Conservation (phyloP, 2,329 filamentous ascomycete species). For the Acephala macrosclerotiorum region DNA sequence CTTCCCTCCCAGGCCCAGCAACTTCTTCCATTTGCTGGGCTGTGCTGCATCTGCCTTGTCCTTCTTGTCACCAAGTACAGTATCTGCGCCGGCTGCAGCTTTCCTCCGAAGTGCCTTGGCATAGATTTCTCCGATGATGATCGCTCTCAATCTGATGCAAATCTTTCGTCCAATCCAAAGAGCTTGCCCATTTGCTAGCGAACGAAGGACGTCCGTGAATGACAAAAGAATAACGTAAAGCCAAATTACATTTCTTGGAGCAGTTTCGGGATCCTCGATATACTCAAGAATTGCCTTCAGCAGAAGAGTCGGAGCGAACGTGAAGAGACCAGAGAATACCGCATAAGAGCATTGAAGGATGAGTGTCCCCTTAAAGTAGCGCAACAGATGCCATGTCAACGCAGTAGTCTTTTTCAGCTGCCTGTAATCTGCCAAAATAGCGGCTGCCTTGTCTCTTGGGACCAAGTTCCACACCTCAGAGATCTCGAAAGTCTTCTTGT, state of each 20-base stretch:
- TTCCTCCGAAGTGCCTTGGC: conserved; percentile 93
- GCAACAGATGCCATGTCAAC: conserved; percentile 80
- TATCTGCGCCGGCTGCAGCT: conserved; percentile 80
- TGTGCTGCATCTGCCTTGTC: conserved; percentile 54
- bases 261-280: conserved; percentile 80
- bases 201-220: conserved; percentile 80
- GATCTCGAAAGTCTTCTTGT: conserved; percentile 83
- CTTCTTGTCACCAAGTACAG: conserved; percentile 67
- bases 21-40: conserved; percentile 53
- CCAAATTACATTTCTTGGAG: conserved; percentile 90
- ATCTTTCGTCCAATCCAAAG: conserved; percentile 95
- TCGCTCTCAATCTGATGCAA: conserved; percentile 89
- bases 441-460: conserved; percentile 85
- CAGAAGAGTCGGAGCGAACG: conserved; percentile 89
- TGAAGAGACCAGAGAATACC: conserved; percentile 79
- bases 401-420: conserved; percentile 83
- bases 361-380: conserved; percentile 82
- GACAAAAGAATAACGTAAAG: conserved; percentile 93
- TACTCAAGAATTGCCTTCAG: conserved; percentile 93
- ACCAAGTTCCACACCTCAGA: conserved; percentile 90
- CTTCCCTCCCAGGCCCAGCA: conserved; percentile 59
- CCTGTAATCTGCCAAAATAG: conserved; percentile 82
- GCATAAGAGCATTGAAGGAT: conserved; percentile 83
- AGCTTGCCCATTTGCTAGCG: conserved; percentile 83
- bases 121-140: conserved; percentile 97